Evolutionary conservation across 345 rosid species (phyloP), one percentile per base, ranked within the genome.

Genomic region (Acer yangbiense): DNA sequence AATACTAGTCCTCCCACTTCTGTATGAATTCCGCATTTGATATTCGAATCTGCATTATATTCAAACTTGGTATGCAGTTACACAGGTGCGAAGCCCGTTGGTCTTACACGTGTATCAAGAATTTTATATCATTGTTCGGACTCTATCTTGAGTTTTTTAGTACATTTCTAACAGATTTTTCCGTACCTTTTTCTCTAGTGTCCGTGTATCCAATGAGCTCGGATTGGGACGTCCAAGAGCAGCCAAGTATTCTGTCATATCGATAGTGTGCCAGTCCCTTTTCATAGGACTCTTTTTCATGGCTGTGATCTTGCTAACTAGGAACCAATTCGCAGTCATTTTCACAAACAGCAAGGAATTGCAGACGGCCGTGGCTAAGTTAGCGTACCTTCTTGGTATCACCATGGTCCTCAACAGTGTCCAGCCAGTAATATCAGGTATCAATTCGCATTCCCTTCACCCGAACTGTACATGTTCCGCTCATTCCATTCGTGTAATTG

Each of bases 341-440:
- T 93, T 89, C 86, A 93, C 97, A 1, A 88, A 46, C 82, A 90
- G 91, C 84, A 44, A 83, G 80, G 79, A 21, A 0, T 61, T 94
- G 65, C 92, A 85, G 77, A 75, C 3, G 0, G 91, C 95, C 0
- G 93, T 85, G 18, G 77, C 95, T 23, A 87, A 83, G 71, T 85
- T 91, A 7, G 94, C 97, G 13, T 85, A 77, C 76, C 89, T 91
- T 50, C 97, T 94, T 1, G 97, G 86, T 35, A 57, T 89, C 70
- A 92, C 97, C 76, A 94, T 93, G 94, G 89, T 93, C 81, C 88
- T 91, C 17, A 94, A 93, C 82, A 91, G 97, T 73, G 87, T 94
- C 3, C 98, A 94, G 80, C 97, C 97, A 2, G 97, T 94, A 21
- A 79, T 94, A 35, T 93, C 97, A 57, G 97, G 98, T 94, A 44